A percentile compares a stretch with the other conserved stretches of the same genome.
Conservation (phyloP, 1,284 basidiomycete species). For the Psilocybe mexicana region DNA sequence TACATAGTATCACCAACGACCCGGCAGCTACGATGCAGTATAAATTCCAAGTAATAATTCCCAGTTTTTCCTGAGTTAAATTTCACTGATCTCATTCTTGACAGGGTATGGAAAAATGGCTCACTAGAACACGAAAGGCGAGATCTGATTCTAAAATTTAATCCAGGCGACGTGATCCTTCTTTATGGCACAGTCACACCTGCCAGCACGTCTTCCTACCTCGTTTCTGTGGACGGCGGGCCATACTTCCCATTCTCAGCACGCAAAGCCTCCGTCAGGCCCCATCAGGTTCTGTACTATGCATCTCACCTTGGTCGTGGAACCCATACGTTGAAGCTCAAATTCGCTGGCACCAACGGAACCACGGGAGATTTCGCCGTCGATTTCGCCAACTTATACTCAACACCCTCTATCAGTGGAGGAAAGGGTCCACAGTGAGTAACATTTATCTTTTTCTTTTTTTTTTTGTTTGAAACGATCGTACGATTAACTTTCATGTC, state of each 20-base stretch:
- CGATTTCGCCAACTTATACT: conserved; percentile 21
- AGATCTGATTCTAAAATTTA: not conserved
- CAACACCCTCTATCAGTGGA: conserved; percentile 14
- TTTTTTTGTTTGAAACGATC: too few species aligned
- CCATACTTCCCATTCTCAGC: conserved; percentile 14
- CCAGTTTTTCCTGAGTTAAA: not conserved
- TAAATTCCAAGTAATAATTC: conserved; percentile 19
- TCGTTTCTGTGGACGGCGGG: conserved; percentile 35
- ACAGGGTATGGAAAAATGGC: not conserved
- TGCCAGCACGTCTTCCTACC: conserved; percentile 28
- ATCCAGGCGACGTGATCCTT: conserved; percentile 35
- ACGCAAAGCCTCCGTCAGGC: conserved; percentile 9
- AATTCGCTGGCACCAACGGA: conserved; percentile 12
- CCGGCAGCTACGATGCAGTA: conserved; percentile 12
- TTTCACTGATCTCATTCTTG: not conserved
- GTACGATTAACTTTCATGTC: not conserved
- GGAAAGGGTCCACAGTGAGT: conserved; percentile 1
- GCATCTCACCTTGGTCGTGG: conserved; percentile 18
- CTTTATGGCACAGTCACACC: conserved; percentile 40
- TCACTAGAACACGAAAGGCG: not conserved
- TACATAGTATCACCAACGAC: conserved; percentile 16
- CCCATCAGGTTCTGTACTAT: conserved; percentile 21
- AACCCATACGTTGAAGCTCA: conserved; percentile 15
- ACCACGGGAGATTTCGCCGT: conserved; percentile 16
- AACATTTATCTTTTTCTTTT: not conserved